phyloP scores from a whole-genome alignment of 169 alveolate species.

The Cryptosporidium baileyi region DNA sequence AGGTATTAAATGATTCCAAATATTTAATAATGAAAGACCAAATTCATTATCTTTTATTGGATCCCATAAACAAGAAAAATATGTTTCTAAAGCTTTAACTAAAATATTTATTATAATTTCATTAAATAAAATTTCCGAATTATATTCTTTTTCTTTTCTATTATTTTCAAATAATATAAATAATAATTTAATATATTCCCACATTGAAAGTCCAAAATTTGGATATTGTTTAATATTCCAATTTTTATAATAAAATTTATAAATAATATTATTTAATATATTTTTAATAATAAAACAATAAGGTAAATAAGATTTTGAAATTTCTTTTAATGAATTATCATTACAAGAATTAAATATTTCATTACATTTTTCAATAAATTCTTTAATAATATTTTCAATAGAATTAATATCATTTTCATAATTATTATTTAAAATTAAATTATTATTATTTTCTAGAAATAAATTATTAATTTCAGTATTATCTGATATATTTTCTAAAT shows the following conservation, averaged over 20 bases:
- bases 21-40: conserved; percentile 16
- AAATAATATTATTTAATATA: background rate
- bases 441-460: background rate
- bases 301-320: conserved; percentile 40
- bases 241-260: background rate
- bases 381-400: background rate
- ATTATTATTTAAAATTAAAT: background rate
- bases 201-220: conserved; percentile 8
- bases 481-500: background rate
- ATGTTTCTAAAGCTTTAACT: conserved; percentile 1
- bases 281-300: background rate
- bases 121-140: conserved; percentile 19
- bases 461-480: background rate
- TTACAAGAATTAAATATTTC: background rate
- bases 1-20: conserved; percentile 40
- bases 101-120: background rate
- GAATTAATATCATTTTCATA: background rate
- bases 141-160: background rate
- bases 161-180: conserved; percentile 1
- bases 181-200: conserved; percentile 10
- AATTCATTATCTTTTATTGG: conserved; percentile 21
- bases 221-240: background rate
- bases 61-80: conserved; percentile 42
- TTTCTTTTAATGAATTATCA: background rate
- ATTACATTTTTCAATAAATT: background rate